Percentiles rank a stretch among this genome's conserved stretches.
Conservation (phyloP, 331 rosid species). For the Rosa hybrid region DNA sequence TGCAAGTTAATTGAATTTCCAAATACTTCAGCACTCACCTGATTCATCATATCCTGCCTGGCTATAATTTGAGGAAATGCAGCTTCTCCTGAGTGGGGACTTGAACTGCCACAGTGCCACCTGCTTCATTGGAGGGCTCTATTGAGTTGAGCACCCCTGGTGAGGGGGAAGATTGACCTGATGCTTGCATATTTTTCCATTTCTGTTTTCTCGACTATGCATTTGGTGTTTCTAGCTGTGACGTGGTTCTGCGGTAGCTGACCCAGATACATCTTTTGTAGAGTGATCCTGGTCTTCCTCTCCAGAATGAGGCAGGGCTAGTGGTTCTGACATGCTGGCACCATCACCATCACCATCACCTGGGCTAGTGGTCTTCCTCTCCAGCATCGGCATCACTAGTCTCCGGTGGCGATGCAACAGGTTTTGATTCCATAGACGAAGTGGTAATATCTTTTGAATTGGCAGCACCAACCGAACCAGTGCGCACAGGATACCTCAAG, state of each 20-base stretch:
- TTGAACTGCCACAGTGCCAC: conserved; percentile 59
- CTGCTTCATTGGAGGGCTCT: conserved; percentile 57
- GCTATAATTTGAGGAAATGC: conserved; percentile 57
- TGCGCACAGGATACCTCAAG: conserved; percentile 57
- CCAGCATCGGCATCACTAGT: conserved; percentile 61
- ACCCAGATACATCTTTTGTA: no score
- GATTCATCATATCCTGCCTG: conserved; percentile 81
- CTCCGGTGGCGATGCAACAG: conserved; percentile 49
- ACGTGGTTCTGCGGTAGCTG: not conserved
- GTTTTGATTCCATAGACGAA: conserved; percentile 58
- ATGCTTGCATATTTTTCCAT: conserved; percentile 71
- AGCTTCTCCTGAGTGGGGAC: conserved; percentile 52
- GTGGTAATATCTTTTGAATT: conserved; percentile 44
- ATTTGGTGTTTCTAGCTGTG: conserved; percentile 46
- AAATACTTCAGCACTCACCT: conserved; percentile 44
- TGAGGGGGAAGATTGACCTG: conserved; percentile 55
- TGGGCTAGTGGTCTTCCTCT: conserved; percentile 47
- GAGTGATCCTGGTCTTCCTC: conserved; percentile 53
- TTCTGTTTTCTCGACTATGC: conserved; percentile 75
- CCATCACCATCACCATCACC: conserved; percentile 51
- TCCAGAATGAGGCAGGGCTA: conserved; percentile 45
- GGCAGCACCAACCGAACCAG: conserved; percentile 53
- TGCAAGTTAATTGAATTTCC: not conserved
- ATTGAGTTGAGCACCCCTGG: conserved; percentile 51
- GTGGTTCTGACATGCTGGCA: conserved; percentile 39